Conservation (phyloP, 176 grass and related monocot genomes). For the Poa annua region DNA sequence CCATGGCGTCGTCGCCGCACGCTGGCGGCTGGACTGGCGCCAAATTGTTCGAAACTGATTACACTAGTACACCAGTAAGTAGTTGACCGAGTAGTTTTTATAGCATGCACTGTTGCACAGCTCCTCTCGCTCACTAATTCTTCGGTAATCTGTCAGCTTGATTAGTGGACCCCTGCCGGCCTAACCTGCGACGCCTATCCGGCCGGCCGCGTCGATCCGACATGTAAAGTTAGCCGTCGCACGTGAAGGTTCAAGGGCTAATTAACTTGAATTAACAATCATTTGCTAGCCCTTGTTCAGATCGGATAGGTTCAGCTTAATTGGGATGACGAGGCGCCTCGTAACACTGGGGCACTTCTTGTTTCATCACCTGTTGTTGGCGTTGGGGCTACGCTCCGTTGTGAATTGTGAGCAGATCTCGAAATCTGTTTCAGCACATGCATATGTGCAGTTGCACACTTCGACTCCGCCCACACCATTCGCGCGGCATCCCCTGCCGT, state of each 20-base stretch:
- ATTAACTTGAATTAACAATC: neutral
- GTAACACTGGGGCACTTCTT: neutral
- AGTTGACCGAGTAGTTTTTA: no score
- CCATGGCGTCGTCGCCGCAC: neutral
- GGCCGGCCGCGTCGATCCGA: slow-evolving; percentile 28
- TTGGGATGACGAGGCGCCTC: slow-evolving; percentile 5
- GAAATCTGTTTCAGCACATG: no score
- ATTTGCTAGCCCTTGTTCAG: neutral
- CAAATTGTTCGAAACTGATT: no score
- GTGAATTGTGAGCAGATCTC: no score
- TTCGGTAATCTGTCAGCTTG: slow-evolving; percentile 31
- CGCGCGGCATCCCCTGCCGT: no score
- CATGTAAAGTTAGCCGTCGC: slow-evolving; percentile 48
- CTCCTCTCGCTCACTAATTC: neutral
- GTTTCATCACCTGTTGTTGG: no score
- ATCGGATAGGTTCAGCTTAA: neutral
- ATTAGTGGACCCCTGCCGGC: neutral
- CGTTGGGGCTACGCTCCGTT: no score
- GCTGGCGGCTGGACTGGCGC: neutral
- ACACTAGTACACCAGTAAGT: no score
- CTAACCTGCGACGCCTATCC: slow-evolving; percentile 38
- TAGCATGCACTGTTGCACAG: neutral
- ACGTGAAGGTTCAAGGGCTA: neutral
- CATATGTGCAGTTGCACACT: no score
- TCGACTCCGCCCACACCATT: no score